Evolutionary conservation across 768 basidiomycete genomes (phyloP).

Genomic region (Chalciporus chontae): DNA sequence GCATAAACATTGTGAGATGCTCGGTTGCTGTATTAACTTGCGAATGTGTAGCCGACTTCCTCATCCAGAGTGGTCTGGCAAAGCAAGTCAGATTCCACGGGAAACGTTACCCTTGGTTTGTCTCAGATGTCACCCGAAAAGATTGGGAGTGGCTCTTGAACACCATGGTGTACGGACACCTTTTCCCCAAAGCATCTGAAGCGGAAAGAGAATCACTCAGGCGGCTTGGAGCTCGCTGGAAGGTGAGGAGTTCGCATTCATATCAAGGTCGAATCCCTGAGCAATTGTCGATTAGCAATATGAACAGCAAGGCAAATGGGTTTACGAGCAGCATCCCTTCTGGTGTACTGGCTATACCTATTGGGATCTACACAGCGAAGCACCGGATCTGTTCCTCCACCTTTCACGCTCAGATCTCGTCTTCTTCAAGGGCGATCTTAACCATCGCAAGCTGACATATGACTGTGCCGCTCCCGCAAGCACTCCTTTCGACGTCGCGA

Average conservation of each 20-base stretch:
- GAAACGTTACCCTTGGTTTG: conserved; percentile 94
- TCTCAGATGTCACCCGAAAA: conserved; percentile 87
- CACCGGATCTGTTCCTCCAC: conserved; percentile 89
- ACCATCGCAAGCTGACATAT: conserved; percentile 88
- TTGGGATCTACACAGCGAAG: conserved; percentile 82
- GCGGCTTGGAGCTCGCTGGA: conserved; percentile 83
- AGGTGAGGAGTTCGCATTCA: conserved; percentile 43
- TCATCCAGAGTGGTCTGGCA: conserved; percentile 86
- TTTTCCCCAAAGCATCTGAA: conserved; percentile 83
- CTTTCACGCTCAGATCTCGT: conserved; percentile 89
- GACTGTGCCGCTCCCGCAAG: conserved; percentile 83
- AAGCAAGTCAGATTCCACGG: conserved; percentile 89
- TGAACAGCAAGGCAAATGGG: conserved; percentile 88
- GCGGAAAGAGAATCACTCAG: conserved; percentile 77
- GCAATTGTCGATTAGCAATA: conserved; percentile 57
- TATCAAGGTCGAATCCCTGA: conserved; percentile 4
- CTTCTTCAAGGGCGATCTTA: conserved; percentile 91
- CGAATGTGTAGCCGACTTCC: conserved; percentile 71
- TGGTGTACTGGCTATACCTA: conserved; percentile 97
- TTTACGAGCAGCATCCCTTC: conserved; percentile 91
- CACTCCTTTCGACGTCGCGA: conserved; percentile 86
- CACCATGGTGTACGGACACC: conserved; percentile 84
- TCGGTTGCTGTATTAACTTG: background rate
- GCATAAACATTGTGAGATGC: conserved; percentile 13
- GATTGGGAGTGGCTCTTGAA: conserved; percentile 95